Conservation (phyloP, 768 basidiomycete species). For the Strobilomyces confusus region DNA sequence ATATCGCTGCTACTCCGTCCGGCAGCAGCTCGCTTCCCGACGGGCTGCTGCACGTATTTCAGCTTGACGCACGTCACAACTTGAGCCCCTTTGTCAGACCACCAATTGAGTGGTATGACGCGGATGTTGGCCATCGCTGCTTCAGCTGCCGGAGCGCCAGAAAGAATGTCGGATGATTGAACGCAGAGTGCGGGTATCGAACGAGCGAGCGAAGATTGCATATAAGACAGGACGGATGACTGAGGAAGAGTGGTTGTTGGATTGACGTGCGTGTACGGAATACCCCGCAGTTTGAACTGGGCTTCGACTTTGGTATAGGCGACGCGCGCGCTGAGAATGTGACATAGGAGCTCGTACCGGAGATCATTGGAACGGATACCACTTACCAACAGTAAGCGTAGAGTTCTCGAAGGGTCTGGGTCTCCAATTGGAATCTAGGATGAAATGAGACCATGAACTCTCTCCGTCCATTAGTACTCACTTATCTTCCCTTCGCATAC, state of each 20-base stretch:
- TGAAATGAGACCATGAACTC: background rate
- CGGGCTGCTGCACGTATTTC: slow-evolving; percentile 83
- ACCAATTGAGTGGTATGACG: slow-evolving; percentile 88
- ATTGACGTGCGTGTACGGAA: slow-evolving; percentile 73
- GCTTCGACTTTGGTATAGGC: slow-evolving; percentile 87
- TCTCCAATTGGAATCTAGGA: slow-evolving; percentile 60
- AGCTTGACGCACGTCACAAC: slow-evolving; percentile 89
- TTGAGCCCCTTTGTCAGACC: slow-evolving; percentile 75
- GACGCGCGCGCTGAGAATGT: slow-evolving; percentile 65
- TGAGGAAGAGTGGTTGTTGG: slow-evolving; percentile 43
- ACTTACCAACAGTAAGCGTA: slow-evolving; percentile 85
- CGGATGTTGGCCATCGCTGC: slow-evolving; percentile 92
- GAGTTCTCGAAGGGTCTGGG: slow-evolving; percentile 68
- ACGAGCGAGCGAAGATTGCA: slow-evolving; percentile 70
- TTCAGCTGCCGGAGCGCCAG: slow-evolving; percentile 81
- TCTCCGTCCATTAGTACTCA: slow-evolving; percentile 10
- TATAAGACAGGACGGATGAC: slow-evolving; percentile 46
- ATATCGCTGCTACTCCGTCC: slow-evolving; percentile 48
- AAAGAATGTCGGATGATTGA: slow-evolving; percentile 74
- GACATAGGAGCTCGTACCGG: background rate
- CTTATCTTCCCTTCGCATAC: slow-evolving; percentile 26
- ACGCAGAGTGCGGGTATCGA: slow-evolving; percentile 84
- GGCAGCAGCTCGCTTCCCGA: slow-evolving; percentile 62
- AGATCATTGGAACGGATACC: background rate
- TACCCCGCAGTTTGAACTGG: slow-evolving; percentile 78